A percentile compares a stretch with the other conserved stretches of the same genome.
Evolutionary conservation across 139 green algal genomes (phyloP).

Genomic region (Limnomonas spitsbergensis): DNA sequence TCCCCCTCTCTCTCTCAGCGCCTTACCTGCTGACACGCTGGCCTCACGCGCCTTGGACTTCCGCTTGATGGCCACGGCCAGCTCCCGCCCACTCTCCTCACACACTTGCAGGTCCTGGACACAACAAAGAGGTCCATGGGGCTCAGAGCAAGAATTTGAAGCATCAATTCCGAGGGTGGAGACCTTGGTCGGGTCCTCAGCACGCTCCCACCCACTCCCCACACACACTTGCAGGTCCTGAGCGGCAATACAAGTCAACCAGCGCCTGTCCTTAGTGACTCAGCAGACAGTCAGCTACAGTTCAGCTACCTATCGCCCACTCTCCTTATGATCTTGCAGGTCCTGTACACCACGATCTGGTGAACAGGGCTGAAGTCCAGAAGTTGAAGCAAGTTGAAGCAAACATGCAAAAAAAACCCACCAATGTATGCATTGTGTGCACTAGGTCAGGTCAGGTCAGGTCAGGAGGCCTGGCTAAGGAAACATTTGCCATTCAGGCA

Average conservation of each 20-base stretch:
- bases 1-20: neutral
- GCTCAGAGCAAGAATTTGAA: neutral
- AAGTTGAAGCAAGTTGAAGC: neutral
- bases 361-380: neutral
- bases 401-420: neutral
- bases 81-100: constrained; percentile 84
- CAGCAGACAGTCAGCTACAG: too few relatives aligned
- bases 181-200: too few relatives aligned
- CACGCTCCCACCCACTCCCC: constrained; percentile 84
- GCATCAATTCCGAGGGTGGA: too few relatives aligned
- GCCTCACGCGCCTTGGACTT: constrained; percentile 30
- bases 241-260: too few relatives aligned
- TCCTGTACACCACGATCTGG: constrained; percentile 36
- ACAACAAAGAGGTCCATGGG: neutral
- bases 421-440: too few relatives aligned
- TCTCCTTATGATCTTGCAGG: constrained; percentile 82
- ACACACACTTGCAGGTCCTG: constrained; percentile 79
- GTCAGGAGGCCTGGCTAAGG: too few relatives aligned
- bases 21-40: constrained; percentile 15
- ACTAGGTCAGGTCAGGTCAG: too few relatives aligned
- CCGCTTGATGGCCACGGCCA: constrained; percentile 76
- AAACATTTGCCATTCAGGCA: too few relatives aligned
- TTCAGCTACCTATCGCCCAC: constrained; percentile 80
- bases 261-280: too few relatives aligned
- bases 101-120: constrained; percentile 69